These are phyloP conservation scores for Chlamydomonas sp. DNA, from an alignment of 139 green algal genomes.

Conservation along the genomic window DNA sequence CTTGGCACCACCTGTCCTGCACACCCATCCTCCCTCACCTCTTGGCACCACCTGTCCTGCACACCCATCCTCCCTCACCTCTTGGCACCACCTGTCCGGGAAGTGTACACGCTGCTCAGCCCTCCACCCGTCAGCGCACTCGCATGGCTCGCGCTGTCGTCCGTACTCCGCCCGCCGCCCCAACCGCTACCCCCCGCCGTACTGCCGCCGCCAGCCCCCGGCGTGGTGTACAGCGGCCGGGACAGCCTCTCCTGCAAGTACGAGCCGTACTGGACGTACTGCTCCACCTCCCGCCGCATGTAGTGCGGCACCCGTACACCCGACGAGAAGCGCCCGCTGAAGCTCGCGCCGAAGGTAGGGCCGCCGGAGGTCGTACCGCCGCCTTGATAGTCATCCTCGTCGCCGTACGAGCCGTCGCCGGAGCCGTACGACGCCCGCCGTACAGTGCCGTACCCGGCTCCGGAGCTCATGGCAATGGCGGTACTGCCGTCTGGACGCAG, in stretches of 20 bases:
- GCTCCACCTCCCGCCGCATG: conserved; percentile 3
- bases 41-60: too few species aligned
- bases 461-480: conserved; percentile 7
- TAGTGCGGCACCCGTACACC: neutral
- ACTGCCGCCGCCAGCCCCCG: neutral
- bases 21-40: too few species aligned
- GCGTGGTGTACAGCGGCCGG: conserved; percentile 6
- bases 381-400: neutral
- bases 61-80: too few species aligned
- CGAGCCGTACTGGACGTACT: conserved; percentile 26
- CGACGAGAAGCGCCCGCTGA: too few species aligned
- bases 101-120: neutral
- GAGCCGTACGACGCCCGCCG: too few species aligned
- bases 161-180: neutral
- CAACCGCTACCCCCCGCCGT: neutral
- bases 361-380: neutral
- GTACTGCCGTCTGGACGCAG: conserved; percentile 1
- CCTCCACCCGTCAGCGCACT: neutral
- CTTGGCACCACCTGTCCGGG: too few species aligned
- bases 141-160: conserved; percentile 15
- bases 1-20: too few species aligned
- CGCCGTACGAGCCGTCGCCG: neutral
- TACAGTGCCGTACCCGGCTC: neutral
- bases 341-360: too few species aligned
- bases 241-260: conserved; percentile 33